Percentiles rank a stretch among this genome's conserved stretches.
Evolutionary conservation across 169 alveolate species (phyloP).

Genomic region (Plasmodium billcollinsi): DNA sequence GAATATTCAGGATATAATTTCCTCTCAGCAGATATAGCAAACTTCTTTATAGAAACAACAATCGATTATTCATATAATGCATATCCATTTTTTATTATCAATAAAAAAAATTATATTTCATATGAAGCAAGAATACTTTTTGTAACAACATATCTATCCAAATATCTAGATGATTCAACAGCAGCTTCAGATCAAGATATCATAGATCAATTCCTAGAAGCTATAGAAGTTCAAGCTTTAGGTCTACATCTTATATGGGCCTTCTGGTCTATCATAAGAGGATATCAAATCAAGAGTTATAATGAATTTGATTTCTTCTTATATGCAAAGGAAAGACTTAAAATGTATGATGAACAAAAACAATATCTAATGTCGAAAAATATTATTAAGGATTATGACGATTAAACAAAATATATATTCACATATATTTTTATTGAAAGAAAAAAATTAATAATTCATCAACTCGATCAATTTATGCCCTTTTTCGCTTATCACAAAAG

Average conservation of each 20-base stretch:
- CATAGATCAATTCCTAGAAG: conserved; percentile 77
- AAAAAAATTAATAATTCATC: too few species aligned
- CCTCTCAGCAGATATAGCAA: conserved; percentile 86
- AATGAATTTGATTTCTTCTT: conserved; percentile 80
- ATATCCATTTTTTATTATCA: conserved; percentile 80
- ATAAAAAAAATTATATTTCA: conserved; percentile 80
- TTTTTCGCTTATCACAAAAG: too few species aligned
- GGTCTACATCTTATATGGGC: conserved; percentile 86
- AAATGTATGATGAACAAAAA: conserved; percentile 57
- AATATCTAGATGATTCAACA: conserved; percentile 71
- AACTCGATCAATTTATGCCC: too few species aligned
- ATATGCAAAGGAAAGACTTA: conserved; percentile 73
- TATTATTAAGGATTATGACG: conserved; percentile 40
- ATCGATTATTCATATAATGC: conserved; percentile 80
- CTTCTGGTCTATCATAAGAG: conserved; percentile 82
- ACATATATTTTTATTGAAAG: too few species aligned
- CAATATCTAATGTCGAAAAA: conserved; percentile 46
- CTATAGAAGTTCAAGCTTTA: conserved; percentile 82
- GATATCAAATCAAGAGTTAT: conserved; percentile 68
- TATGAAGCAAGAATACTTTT: conserved; percentile 82
- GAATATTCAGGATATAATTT: conserved; percentile 86
- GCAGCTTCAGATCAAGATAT: conserved; percentile 60
- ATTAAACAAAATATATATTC: too few species aligned
- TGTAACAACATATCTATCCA: conserved; percentile 82
- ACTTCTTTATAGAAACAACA: conserved; percentile 82